Evolutionary conservation across 2,329 filamentous ascomycete genomes (phyloP), one percentile per base, ranked within the genome.

Genomic region (Penicillium sp.): DNA sequence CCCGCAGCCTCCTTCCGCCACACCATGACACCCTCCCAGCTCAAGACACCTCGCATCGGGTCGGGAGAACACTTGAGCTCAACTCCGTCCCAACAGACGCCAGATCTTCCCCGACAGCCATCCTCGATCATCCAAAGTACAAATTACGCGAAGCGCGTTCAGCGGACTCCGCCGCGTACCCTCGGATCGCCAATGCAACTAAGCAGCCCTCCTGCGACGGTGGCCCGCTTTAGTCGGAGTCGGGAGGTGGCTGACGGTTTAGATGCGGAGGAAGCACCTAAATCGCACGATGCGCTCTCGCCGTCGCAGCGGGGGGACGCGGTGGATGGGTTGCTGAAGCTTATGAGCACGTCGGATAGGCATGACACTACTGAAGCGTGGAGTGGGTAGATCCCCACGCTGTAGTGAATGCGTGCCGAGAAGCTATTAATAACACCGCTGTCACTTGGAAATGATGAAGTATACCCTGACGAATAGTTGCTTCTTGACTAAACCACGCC

Each of bases 301-400:
- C 70, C 69, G 18, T 70, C 71, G 37, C 72, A 77, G 50, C 61
- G 69, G 39, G 75, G 74, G 16, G 74, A 75, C 41, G 75, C 75
- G 1, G 70, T 76, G 5, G 74, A 78, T 56, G 75, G 75, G 24
- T 57, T 78, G 33, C 61, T 78, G 36, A 76, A 76, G 58, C 65
- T 77, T 13, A 77, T 77, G 75, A 72, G 69, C 22, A 77, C 74
- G 24, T 65, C 69, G 10, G 69, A 69, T 33, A 62, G 68, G 47
- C 66, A 66, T 33, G 66, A 71, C 35, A 65, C 55, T n/a, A 54
- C 62, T 9, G 68, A 69, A 43, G 46, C 62, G 7, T 69, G 68
- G 66, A 65, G 55, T 56, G 64, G 63, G 33, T 72, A 58, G 59
- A 31, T 31, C 24, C 16, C 16, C 7, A 3, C 14, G 19, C 22